Evolutionary conservation across 352 stramenopile genomes (phyloP).

Genomic region (Globisporangium emineosum): DNA sequence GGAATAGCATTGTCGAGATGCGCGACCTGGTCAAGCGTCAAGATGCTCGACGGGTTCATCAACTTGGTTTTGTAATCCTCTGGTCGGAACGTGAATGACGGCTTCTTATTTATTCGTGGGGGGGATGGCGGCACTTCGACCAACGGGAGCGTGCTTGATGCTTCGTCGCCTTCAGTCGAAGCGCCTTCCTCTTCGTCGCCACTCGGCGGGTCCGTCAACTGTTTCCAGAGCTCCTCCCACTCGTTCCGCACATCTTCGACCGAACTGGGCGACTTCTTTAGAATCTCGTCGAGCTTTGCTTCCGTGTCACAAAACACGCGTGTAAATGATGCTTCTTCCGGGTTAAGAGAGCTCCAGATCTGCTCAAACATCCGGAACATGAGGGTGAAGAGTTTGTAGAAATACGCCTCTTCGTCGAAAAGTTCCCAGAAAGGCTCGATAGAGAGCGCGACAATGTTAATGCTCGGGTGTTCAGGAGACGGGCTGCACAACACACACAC

Average conservation of each 20-base stretch:
- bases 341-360: conserved; percentile 54
- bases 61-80: conserved; percentile 79
- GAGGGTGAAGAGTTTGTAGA: conserved; percentile 74
- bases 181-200: conserved; percentile 30
- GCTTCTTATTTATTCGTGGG: conserved; percentile 40
- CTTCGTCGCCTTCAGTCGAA: conserved; percentile 26
- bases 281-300: conserved; percentile 56
- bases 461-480: conserved; percentile 48
- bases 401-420: conserved; percentile 78
- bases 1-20: conserved; percentile 71
- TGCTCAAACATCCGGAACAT: conserved; percentile 79
- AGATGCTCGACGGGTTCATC: conserved; percentile 62
- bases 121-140: conserved; percentile 23
- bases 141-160: conserved; percentile 17
- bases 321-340: conserved; percentile 74
- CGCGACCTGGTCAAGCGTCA: conserved; percentile 65
- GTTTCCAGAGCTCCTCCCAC: conserved; percentile 52
- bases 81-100: conserved; percentile 52
- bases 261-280: conserved; percentile 54
- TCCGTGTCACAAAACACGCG: conserved; percentile 79
- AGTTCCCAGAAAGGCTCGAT: conserved; percentile 82
- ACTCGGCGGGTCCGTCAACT: conserved; percentile 20
- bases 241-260: conserved; percentile 67
- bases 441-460: conserved; percentile 78
- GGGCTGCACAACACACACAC: conserved; percentile 26